Percentiles rank a stretch among this genome's conserved stretches.
Evolutionary conservation across 2,329 filamentous ascomycete species (phyloP).

Genomic region (Rachicladosporium sp.): DNA sequence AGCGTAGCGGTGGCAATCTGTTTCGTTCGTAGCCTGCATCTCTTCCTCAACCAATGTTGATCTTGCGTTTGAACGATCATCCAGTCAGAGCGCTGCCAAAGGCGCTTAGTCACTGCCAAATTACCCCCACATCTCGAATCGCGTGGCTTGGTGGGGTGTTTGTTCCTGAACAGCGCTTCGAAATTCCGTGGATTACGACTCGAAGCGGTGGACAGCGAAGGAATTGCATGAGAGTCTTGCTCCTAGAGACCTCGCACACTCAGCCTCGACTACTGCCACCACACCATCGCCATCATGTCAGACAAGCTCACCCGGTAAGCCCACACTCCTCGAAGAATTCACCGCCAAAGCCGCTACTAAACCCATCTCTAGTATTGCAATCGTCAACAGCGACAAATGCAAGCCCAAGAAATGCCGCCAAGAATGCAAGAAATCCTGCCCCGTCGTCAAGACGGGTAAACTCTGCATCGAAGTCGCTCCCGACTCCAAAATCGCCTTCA

Average conservation of each 20-base stretch:
- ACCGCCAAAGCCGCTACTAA: background rate
- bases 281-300: slow-evolving; percentile 48
- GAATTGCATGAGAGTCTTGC: background rate
- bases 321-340: background rate
- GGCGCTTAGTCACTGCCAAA: too few species aligned
- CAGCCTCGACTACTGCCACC: background rate
- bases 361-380: slow-evolving; percentile 65
- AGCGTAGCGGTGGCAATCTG: too few species aligned
- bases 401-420: slow-evolving; percentile 77
- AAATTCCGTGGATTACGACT: too few species aligned
- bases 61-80: too few species aligned
- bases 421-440: slow-evolving; percentile 98
- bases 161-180: too few species aligned
- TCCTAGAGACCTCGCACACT: background rate
- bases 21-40: too few species aligned
- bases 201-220: too few species aligned
- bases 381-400: slow-evolving; percentile 91
- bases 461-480: slow-evolving; percentile 88
- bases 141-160: too few species aligned
- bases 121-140: too few species aligned
- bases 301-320: slow-evolving; percentile 89
- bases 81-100: too few species aligned
- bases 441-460: slow-evolving; percentile 93
- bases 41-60: too few species aligned
- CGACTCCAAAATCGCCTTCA: slow-evolving; percentile 90